Base-by-base conservation (phyloP, 2,329 filamentous ascomycete genomes). In the Hymenoscyphus fraxineus region DNA sequence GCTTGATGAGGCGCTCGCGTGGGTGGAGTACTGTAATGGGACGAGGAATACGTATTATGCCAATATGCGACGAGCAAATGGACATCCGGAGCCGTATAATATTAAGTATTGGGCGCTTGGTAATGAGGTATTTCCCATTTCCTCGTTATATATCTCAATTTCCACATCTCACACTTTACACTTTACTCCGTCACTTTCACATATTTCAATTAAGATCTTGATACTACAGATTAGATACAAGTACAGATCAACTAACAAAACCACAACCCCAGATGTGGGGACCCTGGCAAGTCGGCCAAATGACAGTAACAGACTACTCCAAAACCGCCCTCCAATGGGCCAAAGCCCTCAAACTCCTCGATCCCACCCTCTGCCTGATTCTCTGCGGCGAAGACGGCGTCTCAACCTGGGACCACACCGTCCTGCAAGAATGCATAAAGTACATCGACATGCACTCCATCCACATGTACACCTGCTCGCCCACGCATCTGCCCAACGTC, bases 11-110 rank as follows among this genome's bases (percentile, higher is more conserved):
- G 83, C 80, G 1, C 81, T 94, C 39, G 90, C 83, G 12, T 95
- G 91, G 91, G 81, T 95, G 22, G 91, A 95, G 74, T 95, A 95
- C 80, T 95, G 92, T 80, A 95, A 95, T 78, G 88, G 87, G 2
- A 85, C 83, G n/a, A 81, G 83, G 63, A 84, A 93, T 76, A 93
- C 89, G 10, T 84, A 94, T 80, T 95, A 92, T 75, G 91, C 91
- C 67, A 93, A 94, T 74, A 80, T 93, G 59, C 86, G 92, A 39
- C 84, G 91, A 13, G 82, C 88, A 71, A 89, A 95, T 77, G 91
- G 91, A 12, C 87, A 85, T 39, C 82, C 88, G 63, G 85, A 92
- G 77, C 92, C 91, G 4, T 94, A 94, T 78, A 88, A 88, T 65
- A 85, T 93, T 72, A 92, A 91, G 78, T 94, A 93, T 81, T 95